Evolutionary conservation across 2,329 filamentous ascomycete species (phyloP).

Genomic region (Sclerotinia spermophila): DNA sequence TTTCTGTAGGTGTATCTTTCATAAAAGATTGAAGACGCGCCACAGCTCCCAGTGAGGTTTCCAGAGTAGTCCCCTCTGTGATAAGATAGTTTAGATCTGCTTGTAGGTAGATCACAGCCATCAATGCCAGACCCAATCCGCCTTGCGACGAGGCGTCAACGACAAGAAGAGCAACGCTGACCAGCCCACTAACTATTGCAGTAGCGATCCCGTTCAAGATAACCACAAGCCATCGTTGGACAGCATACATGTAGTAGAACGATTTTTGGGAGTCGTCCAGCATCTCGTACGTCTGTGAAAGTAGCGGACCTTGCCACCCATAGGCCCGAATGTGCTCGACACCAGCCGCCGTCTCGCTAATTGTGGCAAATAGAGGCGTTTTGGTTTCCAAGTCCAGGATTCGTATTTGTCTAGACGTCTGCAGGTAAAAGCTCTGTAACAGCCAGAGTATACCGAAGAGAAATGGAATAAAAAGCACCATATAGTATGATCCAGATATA

Average conservation of each 20-base stretch:
- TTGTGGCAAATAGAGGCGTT: neutral
- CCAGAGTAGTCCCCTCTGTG: too few species aligned
- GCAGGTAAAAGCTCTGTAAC: rapidly evolving
- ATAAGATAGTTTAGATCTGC: too few species aligned
- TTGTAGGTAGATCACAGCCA: too few species aligned
- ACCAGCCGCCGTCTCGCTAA: neutral
- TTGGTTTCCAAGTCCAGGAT: neutral
- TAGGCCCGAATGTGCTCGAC: neutral
- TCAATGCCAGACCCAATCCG: too few species aligned
- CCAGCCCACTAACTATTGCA: too few species aligned
- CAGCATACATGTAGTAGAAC: neutral
- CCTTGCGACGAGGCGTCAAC: too few species aligned
- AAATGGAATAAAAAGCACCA: rapidly evolving
- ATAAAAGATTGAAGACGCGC: too few species aligned
- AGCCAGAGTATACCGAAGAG: neutral
- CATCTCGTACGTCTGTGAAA: rapidly evolving
- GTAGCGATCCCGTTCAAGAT: neutral
- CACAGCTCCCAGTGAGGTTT: too few species aligned
- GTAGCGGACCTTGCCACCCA: neutral
- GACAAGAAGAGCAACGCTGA: too few species aligned
- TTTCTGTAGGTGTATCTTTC: too few species aligned
- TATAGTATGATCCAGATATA: neutral
- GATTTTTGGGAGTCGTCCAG: rapidly evolving
- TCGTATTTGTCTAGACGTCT: neutral
- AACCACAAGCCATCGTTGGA: too few species aligned